Evolutionary conservation across 192 early-diverging fungal species (phyloP), one percentile per base, ranked within the genome.

Genomic region (Cladochytrium replicatum): DNA sequence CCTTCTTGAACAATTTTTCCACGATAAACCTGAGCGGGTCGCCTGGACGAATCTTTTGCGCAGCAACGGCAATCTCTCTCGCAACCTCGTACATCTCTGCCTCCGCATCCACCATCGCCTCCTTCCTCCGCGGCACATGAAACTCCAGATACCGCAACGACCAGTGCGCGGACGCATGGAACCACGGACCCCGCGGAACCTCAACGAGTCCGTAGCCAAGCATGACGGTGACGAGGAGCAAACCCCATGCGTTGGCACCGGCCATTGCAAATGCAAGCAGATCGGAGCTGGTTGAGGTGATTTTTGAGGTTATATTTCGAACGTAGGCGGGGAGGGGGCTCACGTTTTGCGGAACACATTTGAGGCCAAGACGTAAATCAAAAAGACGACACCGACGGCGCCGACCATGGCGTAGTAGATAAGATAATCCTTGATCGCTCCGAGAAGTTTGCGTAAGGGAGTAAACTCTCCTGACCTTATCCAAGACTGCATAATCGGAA

Each of bases 201-300:
- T 88, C 82, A 0, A 97, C 89, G 41, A 95, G 67, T 0, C 93
- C 93, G 61, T 91, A 91, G 15, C 91, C 88, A 80, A 97, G 82
- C 59, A 95, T 85, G 1, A 88, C 71, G 41, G 89, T 85, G 24
- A 87, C 78, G 13, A 93, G 78, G 21, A 91, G 60, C 26, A 97
- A 71, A 32, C 93, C 93, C 84, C 86, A 97, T 49, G 87, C 90
- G 66, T 97, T 97, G 29, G 87, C 84, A 39, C 84, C 77, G 0
- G 94, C 90, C 82, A 97, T 97, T 22, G 89, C 67, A 46, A 89
- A 83, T 1, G 78, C 80, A 22, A 83, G 66, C 21, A 97, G 56
- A 42, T 65, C 69, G 32, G 72, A 72, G 55, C 75, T n/a, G n/a
- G n/a, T n/a, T n/a, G n/a, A n/a, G n/a, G n/a, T n/a, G n/a, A n/a